A percentile compares a stretch with the other conserved stretches of the same genome.
Conservation (phyloP, 2,329 filamentous ascomycete species). For the Aspergillus sp. region DNA sequence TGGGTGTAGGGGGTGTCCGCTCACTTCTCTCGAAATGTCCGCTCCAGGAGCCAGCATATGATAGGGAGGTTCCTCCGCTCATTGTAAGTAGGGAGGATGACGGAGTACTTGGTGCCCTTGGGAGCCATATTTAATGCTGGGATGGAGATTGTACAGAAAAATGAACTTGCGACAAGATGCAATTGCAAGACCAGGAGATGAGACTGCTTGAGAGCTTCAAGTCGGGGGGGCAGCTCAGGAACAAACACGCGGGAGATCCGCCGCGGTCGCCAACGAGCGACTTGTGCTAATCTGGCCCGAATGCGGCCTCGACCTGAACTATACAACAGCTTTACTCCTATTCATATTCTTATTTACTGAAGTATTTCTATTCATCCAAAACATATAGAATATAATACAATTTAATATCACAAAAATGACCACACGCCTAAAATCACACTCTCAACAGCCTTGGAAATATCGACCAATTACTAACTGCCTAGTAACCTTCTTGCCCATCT, state of each 20-base stretch:
- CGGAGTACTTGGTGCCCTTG: slow-evolving; percentile 79
- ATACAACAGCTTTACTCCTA: not conserved
- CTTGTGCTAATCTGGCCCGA: slow-evolving; percentile 1
- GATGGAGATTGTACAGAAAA: not conserved
- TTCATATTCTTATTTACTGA: not conserved
- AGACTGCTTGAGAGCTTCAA: not conserved
- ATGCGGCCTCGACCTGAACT: not conserved
- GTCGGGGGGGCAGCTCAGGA: not conserved
- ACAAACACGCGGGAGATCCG: slow-evolving; percentile 6
- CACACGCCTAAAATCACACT: not conserved
- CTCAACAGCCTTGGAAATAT: not conserved
- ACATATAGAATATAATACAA: not conserved
- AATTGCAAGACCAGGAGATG: not conserved
- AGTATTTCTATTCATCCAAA: not conserved
- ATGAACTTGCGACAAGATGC: not conserved
- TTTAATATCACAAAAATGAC: too few relatives aligned
- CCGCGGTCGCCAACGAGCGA: slow-evolving; percentile 1
- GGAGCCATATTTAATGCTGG: slow-evolving; percentile 31
- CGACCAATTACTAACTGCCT: not conserved
- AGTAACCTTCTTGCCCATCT: not conserved
- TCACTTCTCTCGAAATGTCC: slow-evolving; percentile 86
- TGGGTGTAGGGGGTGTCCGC: slow-evolving; percentile 22
- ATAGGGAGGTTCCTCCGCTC: slow-evolving; percentile 97
- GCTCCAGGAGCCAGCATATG: slow-evolving; percentile 89
- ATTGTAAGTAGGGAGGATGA: slow-evolving; percentile 98